phyloP scores from a whole-genome alignment of 2,329 filamentous ascomycete genomes.

The Hypoxylon sp. region DNA sequence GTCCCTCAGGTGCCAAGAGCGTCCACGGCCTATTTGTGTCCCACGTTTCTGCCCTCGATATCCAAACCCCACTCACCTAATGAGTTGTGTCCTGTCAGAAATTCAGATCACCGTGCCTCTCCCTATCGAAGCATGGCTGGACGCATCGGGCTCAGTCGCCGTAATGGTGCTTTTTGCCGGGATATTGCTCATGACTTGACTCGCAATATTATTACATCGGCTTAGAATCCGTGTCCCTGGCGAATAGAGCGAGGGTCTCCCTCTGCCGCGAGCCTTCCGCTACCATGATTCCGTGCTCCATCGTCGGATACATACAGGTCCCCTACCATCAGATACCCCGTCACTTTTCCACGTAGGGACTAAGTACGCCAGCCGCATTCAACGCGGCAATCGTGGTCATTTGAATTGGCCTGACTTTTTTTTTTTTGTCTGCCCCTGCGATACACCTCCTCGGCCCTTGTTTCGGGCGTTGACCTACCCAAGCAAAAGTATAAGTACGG shows the following conservation, averaged over 20 bases:
- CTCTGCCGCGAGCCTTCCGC: conserved; percentile 44
- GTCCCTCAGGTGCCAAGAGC: conserved; percentile 38
- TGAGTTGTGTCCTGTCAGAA: conserved; percentile 41
- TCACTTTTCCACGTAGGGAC: conserved; percentile 34
- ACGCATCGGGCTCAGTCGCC: conserved; percentile 43
- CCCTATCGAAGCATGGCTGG: conserved; percentile 43
- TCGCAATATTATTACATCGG: conserved; percentile 36
- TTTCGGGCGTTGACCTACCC: conserved; percentile 34
- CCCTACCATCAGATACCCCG: conserved; percentile 26
- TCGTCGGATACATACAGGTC: conserved; percentile 42
- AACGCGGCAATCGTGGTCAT: conserved; percentile 40
- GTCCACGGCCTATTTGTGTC: conserved; percentile 36
- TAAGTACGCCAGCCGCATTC: conserved; percentile 41
- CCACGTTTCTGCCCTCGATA: conserved; percentile 39
- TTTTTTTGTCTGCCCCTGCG: conserved; percentile 35
- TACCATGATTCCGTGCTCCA: conserved; percentile 41
- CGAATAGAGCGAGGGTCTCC: conserved; percentile 35
- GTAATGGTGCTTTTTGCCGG: conserved; percentile 40
- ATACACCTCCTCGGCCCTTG: conserved; percentile 36
- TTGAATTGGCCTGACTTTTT: conserved; percentile 17
- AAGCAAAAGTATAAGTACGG: conserved; percentile 43
- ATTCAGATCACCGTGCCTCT: conserved; percentile 38
- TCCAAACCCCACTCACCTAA: conserved; percentile 43
- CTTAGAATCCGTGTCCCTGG: conserved; percentile 34
- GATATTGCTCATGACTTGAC: conserved; percentile 38